Evolutionary conservation across 139 green algal species (phyloP).

Genomic region (Micromonas pusilla): DNA sequence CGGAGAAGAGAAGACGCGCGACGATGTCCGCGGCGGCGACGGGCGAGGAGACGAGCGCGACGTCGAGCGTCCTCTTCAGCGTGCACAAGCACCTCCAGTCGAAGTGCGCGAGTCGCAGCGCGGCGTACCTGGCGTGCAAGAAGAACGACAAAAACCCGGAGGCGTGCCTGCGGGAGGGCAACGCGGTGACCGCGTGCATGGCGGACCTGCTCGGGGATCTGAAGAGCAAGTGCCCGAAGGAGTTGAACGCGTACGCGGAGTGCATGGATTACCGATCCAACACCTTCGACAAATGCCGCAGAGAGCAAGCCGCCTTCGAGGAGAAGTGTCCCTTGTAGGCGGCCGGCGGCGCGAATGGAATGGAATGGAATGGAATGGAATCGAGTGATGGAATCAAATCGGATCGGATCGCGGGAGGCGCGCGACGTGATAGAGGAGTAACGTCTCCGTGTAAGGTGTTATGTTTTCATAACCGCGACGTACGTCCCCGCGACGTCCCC

Average conservation of each 20-base stretch:
- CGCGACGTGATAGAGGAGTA: no score
- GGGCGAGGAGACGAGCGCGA: background rate
- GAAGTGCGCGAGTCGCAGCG: slow-evolving; percentile 10
- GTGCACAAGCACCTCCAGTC: slow-evolving; percentile 7
- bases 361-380: no score
- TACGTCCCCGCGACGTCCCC: no score
- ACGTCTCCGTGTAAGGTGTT: no score
- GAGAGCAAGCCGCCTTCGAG: slow-evolving; percentile 23
- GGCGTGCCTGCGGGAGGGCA: slow-evolving; percentile 18
- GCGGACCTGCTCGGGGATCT: slow-evolving; percentile 6
- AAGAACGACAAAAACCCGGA: slow-evolving; percentile 17
- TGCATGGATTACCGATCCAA: slow-evolving; percentile 27
- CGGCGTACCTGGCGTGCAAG: slow-evolving; percentile 26
- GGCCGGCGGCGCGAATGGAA: no score
- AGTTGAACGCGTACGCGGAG: slow-evolving; percentile 19
- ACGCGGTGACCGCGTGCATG: slow-evolving; percentile 12
- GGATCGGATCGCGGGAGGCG: no score
- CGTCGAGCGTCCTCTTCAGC: slow-evolving; percentile 7
- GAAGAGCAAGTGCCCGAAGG: slow-evolving; percentile 6
- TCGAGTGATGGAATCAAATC: no score
- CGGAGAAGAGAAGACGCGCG: background rate
- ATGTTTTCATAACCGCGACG: no score
- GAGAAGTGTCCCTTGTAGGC: background rate
- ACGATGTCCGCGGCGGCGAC: background rate
- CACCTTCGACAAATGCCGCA: slow-evolving; percentile 19